Conservation (phyloP, 129 eudicot genomes). For the Silybum marianum region DNA sequence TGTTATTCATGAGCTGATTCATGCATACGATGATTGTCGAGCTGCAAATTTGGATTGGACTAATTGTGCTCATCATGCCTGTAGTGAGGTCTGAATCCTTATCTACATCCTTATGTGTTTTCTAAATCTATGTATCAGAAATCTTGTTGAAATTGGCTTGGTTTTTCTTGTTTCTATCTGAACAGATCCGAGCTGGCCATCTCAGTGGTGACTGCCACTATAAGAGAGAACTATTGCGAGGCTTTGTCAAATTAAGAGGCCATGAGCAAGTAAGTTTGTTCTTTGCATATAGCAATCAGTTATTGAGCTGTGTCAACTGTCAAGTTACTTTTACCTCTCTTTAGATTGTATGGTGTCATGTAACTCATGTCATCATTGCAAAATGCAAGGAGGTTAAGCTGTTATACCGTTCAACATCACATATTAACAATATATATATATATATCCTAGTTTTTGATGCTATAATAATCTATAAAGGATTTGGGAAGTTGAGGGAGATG, state of each 20-base stretch:
- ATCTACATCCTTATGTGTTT: not conserved
- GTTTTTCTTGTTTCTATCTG: conserved; percentile 12
- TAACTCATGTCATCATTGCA: too few relatives aligned
- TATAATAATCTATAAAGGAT: not conserved
- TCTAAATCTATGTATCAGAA: conserved; percentile 18
- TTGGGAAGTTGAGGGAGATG: not conserved
- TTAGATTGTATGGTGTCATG: too few relatives aligned
- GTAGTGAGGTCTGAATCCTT: conserved; percentile 72
- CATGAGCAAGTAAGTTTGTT: conserved; percentile 77
- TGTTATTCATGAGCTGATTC: conserved; percentile 92
- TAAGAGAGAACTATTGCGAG: conserved; percentile 78
- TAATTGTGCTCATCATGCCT: conserved; percentile 96
- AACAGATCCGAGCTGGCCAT: conserved; percentile 94
- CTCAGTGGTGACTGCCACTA: conserved; percentile 96
- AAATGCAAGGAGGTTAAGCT: too few relatives aligned
- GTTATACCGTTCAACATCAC: not conserved
- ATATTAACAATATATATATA: not conserved
- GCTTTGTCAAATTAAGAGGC: conserved; percentile 73
- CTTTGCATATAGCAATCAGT: not conserved
- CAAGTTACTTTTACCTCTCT: too few relatives aligned
- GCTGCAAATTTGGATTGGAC: conserved; percentile 87
- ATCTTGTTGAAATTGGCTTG: conserved; percentile 11
- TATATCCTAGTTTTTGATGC: not conserved
- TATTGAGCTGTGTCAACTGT: too few relatives aligned
- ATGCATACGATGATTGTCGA: conserved; percentile 95